Evolutionary conservation across 1,284 basidiomycete species (phyloP).

Genomic region (Cutaneotrichosporon mucoides): DNA sequence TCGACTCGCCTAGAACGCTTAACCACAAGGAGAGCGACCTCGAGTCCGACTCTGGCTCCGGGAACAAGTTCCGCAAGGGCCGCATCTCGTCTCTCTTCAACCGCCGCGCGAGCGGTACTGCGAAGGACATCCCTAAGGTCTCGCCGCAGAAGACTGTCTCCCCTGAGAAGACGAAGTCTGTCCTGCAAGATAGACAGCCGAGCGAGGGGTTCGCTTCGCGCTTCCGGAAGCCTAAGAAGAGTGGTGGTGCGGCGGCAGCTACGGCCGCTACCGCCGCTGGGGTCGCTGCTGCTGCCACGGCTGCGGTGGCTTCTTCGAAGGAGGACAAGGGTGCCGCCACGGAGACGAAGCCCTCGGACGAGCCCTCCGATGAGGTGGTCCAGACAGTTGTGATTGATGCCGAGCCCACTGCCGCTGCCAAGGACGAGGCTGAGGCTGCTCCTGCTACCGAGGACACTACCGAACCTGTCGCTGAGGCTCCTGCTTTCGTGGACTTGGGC

Average conservation of each 20-base stretch:
- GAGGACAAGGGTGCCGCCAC: background rate
- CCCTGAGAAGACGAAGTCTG: too few relatives aligned
- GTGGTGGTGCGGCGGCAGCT: background rate
- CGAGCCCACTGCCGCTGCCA: too few relatives aligned
- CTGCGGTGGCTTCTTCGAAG: too few relatives aligned
- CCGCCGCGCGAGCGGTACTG: background rate
- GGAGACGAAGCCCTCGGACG: background rate
- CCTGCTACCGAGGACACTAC: background rate
- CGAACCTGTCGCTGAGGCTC: background rate
- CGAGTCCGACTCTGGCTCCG: background rate
- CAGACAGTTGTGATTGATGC: too few relatives aligned
- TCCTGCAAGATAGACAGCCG: too few relatives aligned
- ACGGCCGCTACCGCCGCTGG: background rate
- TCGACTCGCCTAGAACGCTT: background rate
- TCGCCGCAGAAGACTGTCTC: background rate
- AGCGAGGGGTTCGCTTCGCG: slow-evolving; percentile 1
- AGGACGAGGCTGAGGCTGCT: background rate
- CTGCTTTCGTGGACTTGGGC: background rate
- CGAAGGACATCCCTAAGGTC: background rate
- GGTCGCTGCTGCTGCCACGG: background rate
- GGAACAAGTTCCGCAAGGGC: background rate
- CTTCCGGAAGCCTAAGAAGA: slow-evolving; percentile 1
- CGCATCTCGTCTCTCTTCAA: slow-evolving; percentile 7
- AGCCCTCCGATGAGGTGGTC: too few relatives aligned
- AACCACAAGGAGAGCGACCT: background rate